Evolutionary conservation across 192 early-diverging fungal species (phyloP).

Genomic region (Glomus cerebriforme): DNA sequence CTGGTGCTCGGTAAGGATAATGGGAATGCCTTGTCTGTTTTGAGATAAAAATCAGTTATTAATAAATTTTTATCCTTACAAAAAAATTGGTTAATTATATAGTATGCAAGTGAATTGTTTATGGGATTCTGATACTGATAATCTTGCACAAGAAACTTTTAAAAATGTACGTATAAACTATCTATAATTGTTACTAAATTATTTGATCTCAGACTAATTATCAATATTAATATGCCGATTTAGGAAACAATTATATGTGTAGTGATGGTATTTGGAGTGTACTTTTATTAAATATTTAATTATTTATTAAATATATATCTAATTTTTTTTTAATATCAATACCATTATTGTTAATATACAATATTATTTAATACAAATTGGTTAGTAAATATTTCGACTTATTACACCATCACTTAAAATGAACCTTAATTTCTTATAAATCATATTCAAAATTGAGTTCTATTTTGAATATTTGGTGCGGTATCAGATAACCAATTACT

Average conservation of each 20-base stretch:
- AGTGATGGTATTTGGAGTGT: constrained; percentile 26
- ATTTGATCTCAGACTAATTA: not conserved
- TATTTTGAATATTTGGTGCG: constrained; percentile 1
- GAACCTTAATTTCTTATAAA: no score
- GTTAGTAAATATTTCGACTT: no score
- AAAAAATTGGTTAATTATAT: not conserved
- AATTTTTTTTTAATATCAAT: no score
- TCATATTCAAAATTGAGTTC: not conserved
- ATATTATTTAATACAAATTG: no score
- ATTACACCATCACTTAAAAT: no score
- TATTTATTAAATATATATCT: constrained; percentile 16
- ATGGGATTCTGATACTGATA: constrained; percentile 28
- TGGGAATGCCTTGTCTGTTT: not conserved
- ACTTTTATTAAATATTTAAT: constrained; percentile 21
- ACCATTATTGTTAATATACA: no score
- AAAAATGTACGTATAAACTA: not conserved
- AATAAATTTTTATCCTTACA: not conserved
- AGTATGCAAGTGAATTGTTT: constrained; percentile 25
- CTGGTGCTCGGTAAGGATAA: constrained; percentile 25
- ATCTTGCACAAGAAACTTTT: constrained; percentile 23
- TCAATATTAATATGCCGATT: not conserved
- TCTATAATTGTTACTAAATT: not conserved
- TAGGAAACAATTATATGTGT: constrained; percentile 30
- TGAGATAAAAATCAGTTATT: not conserved
- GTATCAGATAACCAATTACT: constrained; percentile 67